These are phyloP conservation scores for Incumbomyces lentus DNA, from an alignment of 2,329 filamentous ascomycete genomes.

Conservation along the genomic window DNA sequence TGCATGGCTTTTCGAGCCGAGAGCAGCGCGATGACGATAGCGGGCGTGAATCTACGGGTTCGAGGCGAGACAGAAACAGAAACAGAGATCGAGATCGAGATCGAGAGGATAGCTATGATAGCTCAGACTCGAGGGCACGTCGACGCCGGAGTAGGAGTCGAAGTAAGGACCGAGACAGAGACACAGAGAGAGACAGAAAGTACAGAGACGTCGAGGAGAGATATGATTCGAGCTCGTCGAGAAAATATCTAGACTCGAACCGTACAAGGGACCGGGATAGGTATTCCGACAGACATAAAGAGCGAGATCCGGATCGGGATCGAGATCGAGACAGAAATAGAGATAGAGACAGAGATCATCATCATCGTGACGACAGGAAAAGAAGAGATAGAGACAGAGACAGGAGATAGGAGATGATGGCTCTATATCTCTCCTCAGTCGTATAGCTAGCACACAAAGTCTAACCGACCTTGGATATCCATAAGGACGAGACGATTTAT, in stretches of 20 bases:
- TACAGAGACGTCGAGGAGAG: constrained; percentile 26
- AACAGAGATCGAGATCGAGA: constrained; percentile 12
- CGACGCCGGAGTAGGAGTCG: constrained; percentile 23
- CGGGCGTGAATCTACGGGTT: constrained; percentile 14
- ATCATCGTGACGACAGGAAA: too few relatives aligned
- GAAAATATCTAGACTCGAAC: too few relatives aligned
- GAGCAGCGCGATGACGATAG: constrained; percentile 23
- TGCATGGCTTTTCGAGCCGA: constrained; percentile 30
- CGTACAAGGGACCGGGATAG: constrained; percentile 20
- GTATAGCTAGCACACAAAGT: too few relatives aligned
- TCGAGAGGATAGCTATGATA: constrained; percentile 9
- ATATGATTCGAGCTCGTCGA: constrained; percentile 22
- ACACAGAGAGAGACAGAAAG: constrained; percentile 25
- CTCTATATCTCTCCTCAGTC: too few relatives aligned
- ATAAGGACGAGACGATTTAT: too few relatives aligned
- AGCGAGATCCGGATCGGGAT: constrained; percentile 22
- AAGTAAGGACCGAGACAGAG: constrained; percentile 21
- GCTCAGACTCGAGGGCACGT: constrained; percentile 15
- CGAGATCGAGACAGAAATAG: constrained; percentile 20
- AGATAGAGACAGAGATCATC: constrained; percentile 15
- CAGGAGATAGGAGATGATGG: background rate
- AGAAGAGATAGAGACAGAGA: constrained; percentile 20
- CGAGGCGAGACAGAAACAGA: constrained; percentile 16
- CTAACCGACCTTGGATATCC: too few relatives aligned
- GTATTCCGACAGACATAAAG: constrained; percentile 25